Base-by-base conservation (phyloP, 495 filamentous ascomycete species). In the Penicillium egyptiacum region DNA sequence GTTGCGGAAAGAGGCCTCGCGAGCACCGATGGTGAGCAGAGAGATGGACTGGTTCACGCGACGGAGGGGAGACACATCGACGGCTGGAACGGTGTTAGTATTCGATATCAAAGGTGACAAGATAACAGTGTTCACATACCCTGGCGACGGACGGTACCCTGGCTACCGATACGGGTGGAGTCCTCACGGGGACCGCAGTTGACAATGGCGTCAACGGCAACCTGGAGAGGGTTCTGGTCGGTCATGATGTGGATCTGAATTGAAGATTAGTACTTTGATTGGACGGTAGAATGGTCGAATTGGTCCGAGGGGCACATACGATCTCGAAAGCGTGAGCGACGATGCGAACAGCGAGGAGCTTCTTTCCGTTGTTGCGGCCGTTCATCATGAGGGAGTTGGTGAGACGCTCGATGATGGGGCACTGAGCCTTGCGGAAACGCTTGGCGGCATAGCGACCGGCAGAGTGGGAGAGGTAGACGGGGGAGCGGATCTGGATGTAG, bases 331-430 rank as follows among this genome's bases (percentile, higher is more conserved):
- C 79, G 82, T 99, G 94, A 60, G 93, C 92, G 70, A 99, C 93
- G 62, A 99, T 99, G 77, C 94, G 92, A 76, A 97, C 92, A 73
- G 94, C 95, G 91, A 95, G 96, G 63, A 98, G 88, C 90, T 99
- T 99, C 88, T 99, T 99, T 80, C 94, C 94, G 89, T 96, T 98
- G 88, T 99, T 99, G 80, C 94, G 95, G 75, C 94, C 94, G 86
- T 99, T 96, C 95, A 98, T 98, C 94, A 99, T 99, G 67, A 99
- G 86, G 25, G 94, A 98, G 86, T 99, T 99, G 82, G 95, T 98
- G 59, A 99, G 88, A 75, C 94, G 93, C 89, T 99, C 94, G 69
- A 99, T 96, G 85, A 99, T 98, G 66, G 94, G 94, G 88, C 94
- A 98, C 86, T 98, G 92, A 73, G 95, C 92, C 86, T 99, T 99